These are phyloP conservation scores for Fusarium poae DNA, from an alignment of 2,329 filamentous ascomycete genomes.

Conservation along the genomic window DNA sequence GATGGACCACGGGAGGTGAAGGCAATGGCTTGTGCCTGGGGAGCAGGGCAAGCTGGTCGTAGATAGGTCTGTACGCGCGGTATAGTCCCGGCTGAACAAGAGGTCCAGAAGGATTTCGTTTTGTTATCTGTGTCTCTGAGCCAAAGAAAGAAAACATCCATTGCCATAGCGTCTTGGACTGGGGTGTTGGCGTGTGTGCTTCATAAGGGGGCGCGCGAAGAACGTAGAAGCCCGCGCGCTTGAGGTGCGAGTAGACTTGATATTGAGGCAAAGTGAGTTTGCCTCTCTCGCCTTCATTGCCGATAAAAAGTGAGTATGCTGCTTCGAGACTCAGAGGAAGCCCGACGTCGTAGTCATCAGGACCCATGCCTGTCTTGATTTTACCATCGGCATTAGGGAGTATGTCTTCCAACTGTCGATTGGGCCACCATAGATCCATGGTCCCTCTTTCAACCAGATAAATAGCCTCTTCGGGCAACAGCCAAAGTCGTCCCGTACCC, in stretches of 20 bases:
- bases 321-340: conserved; percentile 92
- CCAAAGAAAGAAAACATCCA: conserved; percentile 66
- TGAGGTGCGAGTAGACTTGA: conserved; percentile 88
- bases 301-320: conserved; percentile 87
- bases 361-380: conserved; percentile 42
- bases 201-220: conserved; percentile 70
- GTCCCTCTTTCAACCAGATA: conserved; percentile 90
- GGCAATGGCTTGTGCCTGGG: conserved; percentile 73
- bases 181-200: conserved; percentile 32
- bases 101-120: conserved; percentile 62
- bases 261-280: conserved; percentile 81
- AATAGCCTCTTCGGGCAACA: conserved; percentile 91
- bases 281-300: conserved; percentile 72
- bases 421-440: conserved; percentile 88
- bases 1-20: conserved; percentile 44
- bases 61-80: conserved; percentile 78
- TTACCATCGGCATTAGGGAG: conserved; percentile 55
- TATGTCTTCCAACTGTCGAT: conserved; percentile 62
- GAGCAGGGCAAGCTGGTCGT: conserved; percentile 80
- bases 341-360: conserved; percentile 68
- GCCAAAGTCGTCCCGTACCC: conserved; percentile 77
- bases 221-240: conserved; percentile 84
- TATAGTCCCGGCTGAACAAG: conserved; percentile 73
- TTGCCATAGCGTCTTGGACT: conserved; percentile 59
- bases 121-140: conserved; percentile 42